Conservation (phyloP, 2,329 filamentous ascomycete genomes). For the Cyphellophora europaea region DNA sequence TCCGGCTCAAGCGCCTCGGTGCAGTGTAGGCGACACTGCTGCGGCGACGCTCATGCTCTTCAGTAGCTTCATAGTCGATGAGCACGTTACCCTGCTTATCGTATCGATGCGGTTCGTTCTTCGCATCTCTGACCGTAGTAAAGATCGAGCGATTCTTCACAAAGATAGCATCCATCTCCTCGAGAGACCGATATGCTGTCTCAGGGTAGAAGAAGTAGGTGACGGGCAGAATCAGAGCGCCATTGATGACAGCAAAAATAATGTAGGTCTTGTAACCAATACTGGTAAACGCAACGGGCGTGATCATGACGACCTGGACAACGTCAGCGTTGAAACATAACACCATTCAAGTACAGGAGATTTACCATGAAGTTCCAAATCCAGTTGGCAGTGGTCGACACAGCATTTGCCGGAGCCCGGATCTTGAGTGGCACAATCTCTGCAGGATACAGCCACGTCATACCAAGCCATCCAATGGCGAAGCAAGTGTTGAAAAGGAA, state of each 20-base stretch:
- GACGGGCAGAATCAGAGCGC: slow-evolving; percentile 41
- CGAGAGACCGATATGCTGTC: slow-evolving; percentile 3
- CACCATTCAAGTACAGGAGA: not conserved
- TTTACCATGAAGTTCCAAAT: slow-evolving; percentile 1
- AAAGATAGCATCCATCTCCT: slow-evolving; percentile 50
- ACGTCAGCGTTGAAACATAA: slow-evolving; percentile 3
- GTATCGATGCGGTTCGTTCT: slow-evolving; percentile 45
- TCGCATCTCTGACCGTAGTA: slow-evolving; percentile 40
- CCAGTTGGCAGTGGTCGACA: slow-evolving; percentile 7
- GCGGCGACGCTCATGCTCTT: slow-evolving; percentile 28
- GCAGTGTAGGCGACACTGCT: slow-evolving; percentile 7
- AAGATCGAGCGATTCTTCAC: slow-evolving; percentile 42
- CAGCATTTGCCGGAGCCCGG: slow-evolving; percentile 4
- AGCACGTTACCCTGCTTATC: slow-evolving; percentile 50
- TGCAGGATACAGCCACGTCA: slow-evolving; percentile 54
- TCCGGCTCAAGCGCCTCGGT: slow-evolving; percentile 3
- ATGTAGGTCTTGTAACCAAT: slow-evolving; percentile 72
- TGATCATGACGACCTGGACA: slow-evolving; percentile 74
- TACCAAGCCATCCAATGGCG: slow-evolving; percentile 50
- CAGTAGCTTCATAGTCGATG: slow-evolving; percentile 39
- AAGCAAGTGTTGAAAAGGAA: slow-evolving; percentile 54
- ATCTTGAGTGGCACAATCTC: slow-evolving; percentile 47
- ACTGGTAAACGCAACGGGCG: slow-evolving; percentile 62
- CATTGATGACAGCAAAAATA: slow-evolving; percentile 64
- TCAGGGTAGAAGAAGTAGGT: slow-evolving; percentile 53